Conservation (phyloP, 306 rosid genomes). For the Lathyrus tuberosus region DNA sequence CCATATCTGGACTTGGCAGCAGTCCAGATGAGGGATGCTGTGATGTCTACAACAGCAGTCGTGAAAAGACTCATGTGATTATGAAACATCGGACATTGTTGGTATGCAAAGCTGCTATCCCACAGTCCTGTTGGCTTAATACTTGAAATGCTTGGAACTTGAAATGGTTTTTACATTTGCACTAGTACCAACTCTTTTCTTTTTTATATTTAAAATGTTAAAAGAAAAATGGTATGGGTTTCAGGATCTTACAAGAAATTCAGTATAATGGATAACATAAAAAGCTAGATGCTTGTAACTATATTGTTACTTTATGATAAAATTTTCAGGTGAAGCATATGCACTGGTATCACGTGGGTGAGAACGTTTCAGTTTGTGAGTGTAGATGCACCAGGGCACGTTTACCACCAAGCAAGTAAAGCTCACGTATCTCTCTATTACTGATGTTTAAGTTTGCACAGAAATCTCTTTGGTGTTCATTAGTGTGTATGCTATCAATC, state of each 20-base stretch:
- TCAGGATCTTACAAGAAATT: conserved; percentile 24
- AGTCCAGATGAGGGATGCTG: conserved; percentile 85
- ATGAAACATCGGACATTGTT: conserved; percentile 91
- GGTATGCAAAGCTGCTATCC: conserved; percentile 58
- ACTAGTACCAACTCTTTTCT: conserved; percentile 8
- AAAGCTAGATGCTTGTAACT: conserved; percentile 29
- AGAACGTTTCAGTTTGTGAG: conserved; percentile 79
- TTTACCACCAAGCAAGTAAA: conserved; percentile 95
- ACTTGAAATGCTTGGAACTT: conserved; percentile 3
- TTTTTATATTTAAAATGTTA: conserved; percentile 6
- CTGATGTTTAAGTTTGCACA: conserved; percentile 33
- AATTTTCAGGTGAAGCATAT: conserved; percentile 84
- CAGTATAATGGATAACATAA: conserved; percentile 22
- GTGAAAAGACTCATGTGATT: conserved; percentile 77
- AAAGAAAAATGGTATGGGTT: conserved; percentile 33
- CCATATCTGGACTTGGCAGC: conserved; percentile 83
- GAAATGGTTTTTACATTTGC: conserved; percentile 27
- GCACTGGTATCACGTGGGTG: conserved; percentile 84
- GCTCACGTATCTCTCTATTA: conserved; percentile 37
- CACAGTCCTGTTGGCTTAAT: conserved; percentile 31
- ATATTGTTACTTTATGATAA: conserved; percentile 15
- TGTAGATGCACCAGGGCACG: conserved; percentile 93
- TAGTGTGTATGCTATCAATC: conserved; percentile 17
- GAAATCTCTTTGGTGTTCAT: conserved; percentile 30
- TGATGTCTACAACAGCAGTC: conserved; percentile 65